Base-by-base conservation (phyloP, 768 basidiomycete genomes). In the Tulasnella sp. region DNA sequence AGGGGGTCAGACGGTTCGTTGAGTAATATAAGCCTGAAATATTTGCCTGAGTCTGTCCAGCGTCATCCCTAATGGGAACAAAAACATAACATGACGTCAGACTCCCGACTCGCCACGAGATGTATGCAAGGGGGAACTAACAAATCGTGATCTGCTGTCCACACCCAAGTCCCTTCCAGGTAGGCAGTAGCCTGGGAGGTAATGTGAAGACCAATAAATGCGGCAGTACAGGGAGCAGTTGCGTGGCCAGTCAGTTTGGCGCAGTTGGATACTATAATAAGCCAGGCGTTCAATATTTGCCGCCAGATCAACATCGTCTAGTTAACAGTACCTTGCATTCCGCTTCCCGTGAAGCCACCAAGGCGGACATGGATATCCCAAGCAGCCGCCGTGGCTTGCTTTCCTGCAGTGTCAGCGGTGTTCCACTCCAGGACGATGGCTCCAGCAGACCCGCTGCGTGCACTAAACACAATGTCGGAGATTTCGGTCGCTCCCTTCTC, bases 121-220 rank as follows among this genome's bases (percentile, higher is more conserved):
- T n/a, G n/a, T n/a, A n/a, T n/a, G n/a, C n/a, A n/a, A n/a, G n/a
- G n/a, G n/a, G n/a, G n/a, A n/a, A n/a, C n/a, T n/a, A n/a, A n/a
- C 24, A 88, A 76, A 60, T 87, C 82, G 66, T 91, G 88, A 66
- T 91, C 88, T 17, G 87, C 85, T n/a, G 78, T 73, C 88, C 88
- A 90, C 7, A 87, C 74, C 88, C 87, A 58, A 9, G 56, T 49
- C 24, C 56, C 56, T 45, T 58, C 56, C 27, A 51, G 30, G 44
- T 58, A 58, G 19, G 27, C 56, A 17, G 56, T 48, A 50, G 56
- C 56, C 48, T 38, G 24, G 1, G 67, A 44, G 1, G 74, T 75
- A 30, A 90, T 69, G 65, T 89, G 83, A 24, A 89, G 67, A 17
- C 68, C 79, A 61, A 88, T 67, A 73, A 83, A 88, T 3, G 84